Evolutionary conservation across 2,329 filamentous ascomycete species (phyloP).

Genomic region (Fusarium sp.): DNA sequence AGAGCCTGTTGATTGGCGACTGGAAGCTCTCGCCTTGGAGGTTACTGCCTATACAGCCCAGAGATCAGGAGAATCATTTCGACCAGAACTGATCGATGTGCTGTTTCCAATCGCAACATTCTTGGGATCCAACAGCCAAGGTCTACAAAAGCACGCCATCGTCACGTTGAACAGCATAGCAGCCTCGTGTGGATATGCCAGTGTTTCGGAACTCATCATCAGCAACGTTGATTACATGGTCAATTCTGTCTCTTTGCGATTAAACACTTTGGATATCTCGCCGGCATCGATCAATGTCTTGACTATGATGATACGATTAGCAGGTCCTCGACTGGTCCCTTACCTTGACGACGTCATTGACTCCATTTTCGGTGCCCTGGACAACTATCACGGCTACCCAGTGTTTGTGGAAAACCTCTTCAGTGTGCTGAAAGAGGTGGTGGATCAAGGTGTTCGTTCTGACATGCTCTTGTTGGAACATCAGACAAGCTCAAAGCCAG

Average conservation of each 20-base stretch:
- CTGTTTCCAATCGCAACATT: slow-evolving; percentile 92
- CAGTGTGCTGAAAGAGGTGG: slow-evolving; percentile 79
- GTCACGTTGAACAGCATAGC: slow-evolving; percentile 83
- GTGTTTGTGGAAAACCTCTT: slow-evolving; percentile 86
- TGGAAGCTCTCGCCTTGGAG: slow-evolving; percentile 82
- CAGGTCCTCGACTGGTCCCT: slow-evolving; percentile 80
- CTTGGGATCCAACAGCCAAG: slow-evolving; percentile 72
- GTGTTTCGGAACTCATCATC: slow-evolving; percentile 80
- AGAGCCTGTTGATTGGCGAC: slow-evolving; percentile 68
- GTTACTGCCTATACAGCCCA: slow-evolving; percentile 77
- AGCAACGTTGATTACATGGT: slow-evolving; percentile 96
- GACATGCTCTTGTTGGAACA: slow-evolving; percentile 58
- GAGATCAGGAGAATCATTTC: slow-evolving; percentile 71
- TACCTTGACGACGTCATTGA: slow-evolving; percentile 91
- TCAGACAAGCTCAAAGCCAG: slow-evolving; percentile 45
- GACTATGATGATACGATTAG: slow-evolving; percentile 90
- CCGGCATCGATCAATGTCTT: slow-evolving; percentile 90
- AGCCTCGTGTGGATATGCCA: slow-evolving; percentile 73
- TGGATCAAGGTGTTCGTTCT: slow-evolving; percentile 77
- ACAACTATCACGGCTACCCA: slow-evolving; percentile 93
- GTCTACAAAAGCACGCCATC: slow-evolving; percentile 81
- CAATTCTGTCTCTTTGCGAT: slow-evolving; percentile 85
- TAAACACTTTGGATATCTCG: slow-evolving; percentile 92
- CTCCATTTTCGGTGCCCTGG: slow-evolving; percentile 90
- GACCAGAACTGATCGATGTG: slow-evolving; percentile 85